Evolutionary conservation across 306 rosid species (phyloP).

Genomic region (Cucurbita maxima): DNA sequence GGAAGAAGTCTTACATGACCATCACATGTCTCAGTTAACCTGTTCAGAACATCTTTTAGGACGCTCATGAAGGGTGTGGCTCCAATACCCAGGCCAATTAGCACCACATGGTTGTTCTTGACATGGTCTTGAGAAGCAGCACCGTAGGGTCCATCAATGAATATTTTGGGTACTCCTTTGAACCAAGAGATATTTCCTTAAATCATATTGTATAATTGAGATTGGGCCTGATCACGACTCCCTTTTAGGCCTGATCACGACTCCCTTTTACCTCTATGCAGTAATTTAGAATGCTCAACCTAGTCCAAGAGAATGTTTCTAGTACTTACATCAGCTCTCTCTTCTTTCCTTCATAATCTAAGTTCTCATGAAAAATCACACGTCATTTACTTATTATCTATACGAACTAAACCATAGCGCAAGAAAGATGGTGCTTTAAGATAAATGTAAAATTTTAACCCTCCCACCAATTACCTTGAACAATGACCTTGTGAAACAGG

Average conservation of each 20-base stretch:
- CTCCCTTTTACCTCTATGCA: too few species aligned
- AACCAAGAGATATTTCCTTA: conserved; percentile 34
- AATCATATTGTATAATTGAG: not conserved
- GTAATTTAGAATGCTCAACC: not conserved
- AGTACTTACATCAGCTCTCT: not conserved
- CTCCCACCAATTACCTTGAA: not conserved
- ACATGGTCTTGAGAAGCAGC: conserved; percentile 79
- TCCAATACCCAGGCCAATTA: conserved; percentile 83
- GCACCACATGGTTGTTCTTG: conserved; percentile 56
- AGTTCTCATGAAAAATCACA: not conserved
- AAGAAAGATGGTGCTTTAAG: not conserved
- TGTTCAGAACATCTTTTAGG: conserved; percentile 53
- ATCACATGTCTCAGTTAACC: not conserved
- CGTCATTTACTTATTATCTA: not conserved
- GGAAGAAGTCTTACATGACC: conserved; percentile 6
- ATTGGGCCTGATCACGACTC: not conserved
- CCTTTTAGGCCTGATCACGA: too few species aligned
- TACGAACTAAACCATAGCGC: not conserved
- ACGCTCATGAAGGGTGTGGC: conserved; percentile 87
- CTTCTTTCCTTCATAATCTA: not conserved
- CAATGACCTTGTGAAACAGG: conserved; percentile 64
- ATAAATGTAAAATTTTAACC: not conserved
- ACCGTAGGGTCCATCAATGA: conserved; percentile 86
- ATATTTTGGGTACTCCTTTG: conserved; percentile 40
- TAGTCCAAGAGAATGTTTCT: not conserved